Conservation (phyloP, 2,329 filamentous ascomycete species). For the Exophiala sideris region DNA sequence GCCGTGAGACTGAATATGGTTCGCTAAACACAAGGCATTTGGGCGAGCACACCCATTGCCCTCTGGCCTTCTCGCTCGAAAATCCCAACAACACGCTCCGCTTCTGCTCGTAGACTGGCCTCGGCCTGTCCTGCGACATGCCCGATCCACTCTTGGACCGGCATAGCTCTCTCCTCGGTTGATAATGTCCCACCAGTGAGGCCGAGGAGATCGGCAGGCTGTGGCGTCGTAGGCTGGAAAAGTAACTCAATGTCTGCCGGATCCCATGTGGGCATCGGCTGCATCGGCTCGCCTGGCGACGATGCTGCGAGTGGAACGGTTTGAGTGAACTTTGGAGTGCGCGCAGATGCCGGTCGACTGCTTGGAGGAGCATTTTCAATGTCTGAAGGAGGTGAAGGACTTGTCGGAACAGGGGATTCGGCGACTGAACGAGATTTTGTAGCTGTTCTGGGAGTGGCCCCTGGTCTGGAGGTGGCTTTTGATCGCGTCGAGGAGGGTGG, state of each 20-base stretch:
- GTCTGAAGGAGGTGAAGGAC: slow-evolving; percentile 47
- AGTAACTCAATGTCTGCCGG: slow-evolving; percentile 72
- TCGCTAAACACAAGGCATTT: slow-evolving; percentile 53
- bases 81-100: slow-evolving; percentile 73
- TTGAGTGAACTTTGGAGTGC: slow-evolving; percentile 32
- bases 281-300: slow-evolving; percentile 48
- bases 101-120: slow-evolving; percentile 72
- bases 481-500: slow-evolving; percentile 3
- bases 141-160: slow-evolving; percentile 87
- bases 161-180: slow-evolving; percentile 81
- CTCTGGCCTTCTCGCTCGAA: slow-evolving; percentile 81
- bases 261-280: slow-evolving; percentile 60
- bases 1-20: no score
- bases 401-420: slow-evolving; percentile 4
- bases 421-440: slow-evolving; percentile 1
- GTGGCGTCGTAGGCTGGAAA: slow-evolving; percentile 49
- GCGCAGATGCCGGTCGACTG: slow-evolving; percentile 54
- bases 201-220: slow-evolving; percentile 43
- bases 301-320: slow-evolving; percentile 52
- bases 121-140: slow-evolving; percentile 78
- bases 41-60: slow-evolving; percentile 75
- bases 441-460: background rate
- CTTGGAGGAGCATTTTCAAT: slow-evolving; percentile 77
- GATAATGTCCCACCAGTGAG: slow-evolving; percentile 57
- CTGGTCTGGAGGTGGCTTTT: background rate